phyloP scores from a whole-genome alignment of 1,139 yeast genomes.

The Blastobotrys buckinghamii region DNA sequence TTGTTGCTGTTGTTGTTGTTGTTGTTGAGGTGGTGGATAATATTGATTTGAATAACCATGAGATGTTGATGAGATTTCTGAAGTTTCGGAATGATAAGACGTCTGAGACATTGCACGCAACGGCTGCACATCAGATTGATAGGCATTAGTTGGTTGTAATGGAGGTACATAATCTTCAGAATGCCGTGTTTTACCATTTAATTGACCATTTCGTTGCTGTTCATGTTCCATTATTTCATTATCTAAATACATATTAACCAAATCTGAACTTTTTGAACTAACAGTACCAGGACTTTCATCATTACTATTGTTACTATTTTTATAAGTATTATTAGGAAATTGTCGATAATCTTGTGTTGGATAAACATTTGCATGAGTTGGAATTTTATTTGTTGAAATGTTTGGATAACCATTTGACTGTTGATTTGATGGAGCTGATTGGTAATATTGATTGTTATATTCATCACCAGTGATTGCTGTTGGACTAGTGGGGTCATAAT shows the following conservation, averaged over 20 bases:
- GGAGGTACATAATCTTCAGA: conserved; percentile 10
- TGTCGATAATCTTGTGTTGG: conserved; percentile 2
- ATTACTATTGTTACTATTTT: conserved; percentile 18
- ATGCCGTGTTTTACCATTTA: too few relatives aligned
- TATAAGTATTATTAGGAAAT: conserved; percentile 6
- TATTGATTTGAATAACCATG: neutral
- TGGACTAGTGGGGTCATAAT: conserved; percentile 17
- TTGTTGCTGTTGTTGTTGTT: conserved; percentile 5
- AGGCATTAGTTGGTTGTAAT: conserved; percentile 9
- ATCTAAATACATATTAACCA: conserved; percentile 13
- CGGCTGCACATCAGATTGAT: conserved; percentile 14
- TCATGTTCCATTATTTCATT: conserved; percentile 8
- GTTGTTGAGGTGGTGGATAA: conserved; percentile 7
- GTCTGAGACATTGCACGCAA: conserved; percentile 10
- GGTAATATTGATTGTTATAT: neutral
- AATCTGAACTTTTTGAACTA: neutral
- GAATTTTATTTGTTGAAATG: conserved; percentile 26
- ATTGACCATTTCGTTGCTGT: neutral
- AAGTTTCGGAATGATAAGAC: neutral
- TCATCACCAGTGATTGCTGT: conserved; percentile 18
- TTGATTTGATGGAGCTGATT: neutral
- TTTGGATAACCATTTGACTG: conserved; percentile 11
- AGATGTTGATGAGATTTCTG: neutral
- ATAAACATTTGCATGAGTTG: conserved; percentile 23
- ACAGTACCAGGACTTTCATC: conserved; percentile 3